A percentile compares a stretch with the other conserved stretches of the same genome.
Conservation (phyloP, 2,329 filamentous ascomycete genomes). For the Sarocladium brachiariae region DNA sequence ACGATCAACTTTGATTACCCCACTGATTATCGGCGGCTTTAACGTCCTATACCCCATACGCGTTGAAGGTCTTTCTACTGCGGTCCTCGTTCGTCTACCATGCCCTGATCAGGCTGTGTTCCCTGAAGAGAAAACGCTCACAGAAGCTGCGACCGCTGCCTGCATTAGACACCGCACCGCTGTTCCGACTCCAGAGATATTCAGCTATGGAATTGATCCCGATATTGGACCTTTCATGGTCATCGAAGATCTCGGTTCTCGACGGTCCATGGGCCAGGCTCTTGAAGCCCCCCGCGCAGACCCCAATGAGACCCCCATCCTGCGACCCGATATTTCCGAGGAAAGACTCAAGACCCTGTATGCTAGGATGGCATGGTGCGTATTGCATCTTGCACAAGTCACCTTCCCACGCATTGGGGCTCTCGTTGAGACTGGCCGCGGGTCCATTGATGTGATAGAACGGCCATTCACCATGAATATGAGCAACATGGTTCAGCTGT, state of each 20-base stretch:
- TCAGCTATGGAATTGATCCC: slow-evolving; percentile 14
- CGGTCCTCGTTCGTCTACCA: slow-evolving; percentile 19
- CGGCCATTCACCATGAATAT: slow-evolving; percentile 3
- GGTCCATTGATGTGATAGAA: not conserved
- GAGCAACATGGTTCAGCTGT: slow-evolving; percentile 6
- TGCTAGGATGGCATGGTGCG: not conserved
- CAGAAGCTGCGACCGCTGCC: slow-evolving; percentile 17
- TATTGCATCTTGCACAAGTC: not conserved
- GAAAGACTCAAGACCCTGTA: not conserved
- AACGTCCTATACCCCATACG: slow-evolving; percentile 20
- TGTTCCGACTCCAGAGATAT: slow-evolving; percentile 19
- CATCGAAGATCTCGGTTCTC: not conserved
- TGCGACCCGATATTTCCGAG: not conserved
- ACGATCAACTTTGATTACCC: slow-evolving; percentile 14
- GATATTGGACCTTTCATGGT: slow-evolving; percentile 14
- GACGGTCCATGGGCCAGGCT: not conserved
- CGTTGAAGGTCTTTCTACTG: slow-evolving; percentile 12
- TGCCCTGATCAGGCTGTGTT: slow-evolving; percentile 16
- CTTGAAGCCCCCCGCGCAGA: not conserved
- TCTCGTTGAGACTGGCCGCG: not conserved
- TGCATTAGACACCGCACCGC: slow-evolving; percentile 16
- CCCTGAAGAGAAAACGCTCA: slow-evolving; percentile 17
- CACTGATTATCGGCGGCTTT: slow-evolving; percentile 21
- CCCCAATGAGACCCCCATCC: not conserved
- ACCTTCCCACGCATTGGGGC: not conserved